Evolutionary conservation across 1,139 yeast genomes (phyloP).

Genomic region (Yamadazyma pseudoaaseri): DNA sequence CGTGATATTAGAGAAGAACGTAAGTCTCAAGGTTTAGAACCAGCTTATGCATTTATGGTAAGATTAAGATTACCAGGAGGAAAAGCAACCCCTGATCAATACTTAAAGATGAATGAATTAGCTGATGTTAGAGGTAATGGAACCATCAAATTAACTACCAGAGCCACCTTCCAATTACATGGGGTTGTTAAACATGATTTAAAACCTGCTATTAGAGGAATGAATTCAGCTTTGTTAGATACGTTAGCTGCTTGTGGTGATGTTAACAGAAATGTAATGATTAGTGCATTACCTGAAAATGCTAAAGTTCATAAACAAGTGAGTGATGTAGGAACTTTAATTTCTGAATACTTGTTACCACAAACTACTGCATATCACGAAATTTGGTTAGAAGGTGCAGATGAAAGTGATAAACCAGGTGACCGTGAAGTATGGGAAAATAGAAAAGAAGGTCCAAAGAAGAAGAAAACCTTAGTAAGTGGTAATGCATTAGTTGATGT

Average conservation of each 20-base stretch:
- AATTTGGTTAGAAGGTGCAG: constrained; percentile 92
- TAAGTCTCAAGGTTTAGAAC: constrained; percentile 89
- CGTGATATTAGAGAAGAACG: constrained; percentile 94
- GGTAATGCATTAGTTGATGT: constrained; percentile 82
- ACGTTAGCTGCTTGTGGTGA: constrained; percentile 99
- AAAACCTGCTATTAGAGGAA: constrained; percentile 89
- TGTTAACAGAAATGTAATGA: constrained; percentile 93
- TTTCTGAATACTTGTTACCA: constrained; percentile 85
- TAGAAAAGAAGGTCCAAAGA: constrained; percentile 76
- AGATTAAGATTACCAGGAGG: constrained; percentile 97
- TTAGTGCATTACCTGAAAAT: constrained; percentile 83
- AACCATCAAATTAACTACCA: constrained; percentile 89
- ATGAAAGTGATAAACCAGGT: constrained; percentile 64
- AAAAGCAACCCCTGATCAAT: constrained; percentile 81
- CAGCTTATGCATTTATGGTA: constrained; percentile 94
- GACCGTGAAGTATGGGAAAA: constrained; percentile 71
- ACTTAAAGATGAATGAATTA: constrained; percentile 79
- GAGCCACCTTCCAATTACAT: constrained; percentile 96
- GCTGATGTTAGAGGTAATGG: constrained; percentile 88
- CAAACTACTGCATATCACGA: constrained; percentile 95
- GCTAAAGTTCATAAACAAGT: constrained; percentile 81
- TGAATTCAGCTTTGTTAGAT: constrained; percentile 87
- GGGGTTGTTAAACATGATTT: constrained; percentile 90
- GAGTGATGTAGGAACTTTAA: constrained; percentile 56
- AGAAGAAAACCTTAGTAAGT: constrained; percentile 77